A percentile compares a stretch with the other conserved stretches of the same genome.
phyloP scores from a whole-genome alignment of 2,329 filamentous ascomycete species.

The Penicillium palitans region DNA sequence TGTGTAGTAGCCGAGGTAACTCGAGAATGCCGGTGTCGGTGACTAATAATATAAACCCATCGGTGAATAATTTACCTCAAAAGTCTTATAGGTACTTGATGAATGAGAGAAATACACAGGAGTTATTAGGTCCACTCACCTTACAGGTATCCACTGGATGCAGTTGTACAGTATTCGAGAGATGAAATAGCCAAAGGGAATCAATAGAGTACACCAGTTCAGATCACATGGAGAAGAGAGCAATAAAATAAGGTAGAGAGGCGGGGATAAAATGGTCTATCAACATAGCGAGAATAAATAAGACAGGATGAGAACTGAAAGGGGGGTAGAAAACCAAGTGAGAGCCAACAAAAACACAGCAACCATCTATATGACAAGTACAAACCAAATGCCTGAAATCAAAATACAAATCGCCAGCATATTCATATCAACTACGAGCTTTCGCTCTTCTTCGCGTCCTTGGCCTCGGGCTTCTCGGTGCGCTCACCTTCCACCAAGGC shows the following conservation, averaged over 20 bases:
- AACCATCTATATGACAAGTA: slow-evolving; percentile 16
- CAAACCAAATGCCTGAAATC: slow-evolving; percentile 8
- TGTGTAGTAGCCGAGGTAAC: slow-evolving; percentile 13
- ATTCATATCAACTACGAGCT: slow-evolving; percentile 21
- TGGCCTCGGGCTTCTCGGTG: slow-evolving; percentile 30
- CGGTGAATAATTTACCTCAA: background rate
- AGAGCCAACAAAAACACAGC: slow-evolving; percentile 2
- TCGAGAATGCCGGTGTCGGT: background rate
- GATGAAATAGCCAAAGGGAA: slow-evolving; percentile 20
- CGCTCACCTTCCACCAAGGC: slow-evolving; percentile 42
- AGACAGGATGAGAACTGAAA: slow-evolving; percentile 26
- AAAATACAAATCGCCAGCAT: slow-evolving; percentile 15
- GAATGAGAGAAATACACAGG: background rate
- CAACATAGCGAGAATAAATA: slow-evolving; percentile 23
- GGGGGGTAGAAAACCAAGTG: slow-evolving; percentile 7
- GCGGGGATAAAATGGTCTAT: slow-evolving; percentile 22
- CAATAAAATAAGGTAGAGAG: slow-evolving; percentile 12
- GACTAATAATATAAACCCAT: slow-evolving; percentile 8
- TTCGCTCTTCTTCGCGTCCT: slow-evolving; percentile 32
- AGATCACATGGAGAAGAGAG: slow-evolving; percentile 10
- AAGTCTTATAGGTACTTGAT: background rate
- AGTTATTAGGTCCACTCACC: background rate
- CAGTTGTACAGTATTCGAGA: background rate
- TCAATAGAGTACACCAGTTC: slow-evolving; percentile 17
- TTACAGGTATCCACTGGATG: background rate